Base-by-base conservation (phyloP, 1,139 yeast genomes). In the Taiozyma onychis region DNA sequence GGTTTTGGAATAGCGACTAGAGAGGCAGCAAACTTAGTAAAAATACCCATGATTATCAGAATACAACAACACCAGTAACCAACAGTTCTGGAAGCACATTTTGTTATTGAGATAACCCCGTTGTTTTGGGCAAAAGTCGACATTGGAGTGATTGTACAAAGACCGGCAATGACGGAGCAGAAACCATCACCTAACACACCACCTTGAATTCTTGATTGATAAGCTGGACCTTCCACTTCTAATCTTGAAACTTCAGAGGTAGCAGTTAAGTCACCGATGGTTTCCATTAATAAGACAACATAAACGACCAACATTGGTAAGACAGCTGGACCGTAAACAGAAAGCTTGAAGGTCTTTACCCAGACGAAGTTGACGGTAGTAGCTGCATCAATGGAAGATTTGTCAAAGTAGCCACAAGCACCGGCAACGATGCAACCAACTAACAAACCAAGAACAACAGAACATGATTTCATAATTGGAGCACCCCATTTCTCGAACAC, bases 341-440 rank as follows among this genome's bases (percentile, higher is more conserved):
- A 68, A 50, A 89, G 75, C 56, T 77, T 80, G 74, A 89, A 89
- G 10, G 96, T 88, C 52, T 85, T 83, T 37, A 85, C 89, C 97
- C 97, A 89, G 61, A 86, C 69, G 68, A 89, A 89, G 24, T 95
- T 86, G 26, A 78, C 93, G 41, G 78, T 88, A 16, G 95, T 95
- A 11, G 97, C 95, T 41, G 71, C 68, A 48, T 77, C 77, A 57
- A 90, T 85, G 30, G 71, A 65, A 1, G 73, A 64, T 48, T 75
- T 71, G 54, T 78, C 77, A 65, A 89, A 89, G 70, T 90, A 90
- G 30, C 93, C 93, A 66, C 87, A 79, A n/a, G 93, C 96, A 49
- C 95, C 96, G 42, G 95, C 95, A 50, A 89, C 95, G 52, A 90
- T 87, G 72, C 96, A 88, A 43, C 97, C 97, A 43, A 88, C 83